These are phyloP conservation scores for Fragaria ananassa DNA, from an alignment of 306 rosid species.

Conservation along the genomic window DNA sequence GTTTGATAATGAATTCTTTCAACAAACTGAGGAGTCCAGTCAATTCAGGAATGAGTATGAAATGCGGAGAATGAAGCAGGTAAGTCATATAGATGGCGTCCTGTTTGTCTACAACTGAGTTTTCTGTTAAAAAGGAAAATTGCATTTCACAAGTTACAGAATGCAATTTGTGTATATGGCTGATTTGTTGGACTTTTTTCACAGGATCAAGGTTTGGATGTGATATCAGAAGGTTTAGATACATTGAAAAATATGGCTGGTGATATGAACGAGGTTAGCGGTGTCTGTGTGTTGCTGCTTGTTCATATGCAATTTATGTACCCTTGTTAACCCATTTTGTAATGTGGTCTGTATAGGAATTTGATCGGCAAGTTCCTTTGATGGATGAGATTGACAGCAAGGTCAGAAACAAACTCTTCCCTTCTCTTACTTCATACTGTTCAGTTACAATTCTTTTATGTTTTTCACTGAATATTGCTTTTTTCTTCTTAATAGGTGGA, in stretches of 20 bases:
- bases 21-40: conserved; percentile 69
- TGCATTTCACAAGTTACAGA: conserved; percentile 3
- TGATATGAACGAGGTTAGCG: conserved; percentile 92
- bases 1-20: conserved; percentile 76
- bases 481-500: conserved; percentile 63
- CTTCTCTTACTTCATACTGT: neutral
- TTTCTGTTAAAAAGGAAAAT: neutral
- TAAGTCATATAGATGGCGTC: conserved; percentile 33
- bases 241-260: conserved; percentile 93
- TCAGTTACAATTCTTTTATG: neutral
- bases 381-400: conserved; percentile 97
- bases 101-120: neutral
- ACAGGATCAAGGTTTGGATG: conserved; percentile 96
- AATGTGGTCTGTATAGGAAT: conserved; percentile 53
- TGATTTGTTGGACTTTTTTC: conserved; percentile 17
- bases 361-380: conserved; percentile 96
- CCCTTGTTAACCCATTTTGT: conserved; percentile 3
- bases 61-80: conserved; percentile 90
- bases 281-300: conserved; percentile 14
- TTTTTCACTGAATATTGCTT: conserved; percentile 4
- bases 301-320: neutral
- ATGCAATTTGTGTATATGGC: neutral
- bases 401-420: conserved; percentile 43
- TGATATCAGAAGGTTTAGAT: conserved; percentile 91
- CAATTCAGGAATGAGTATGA: conserved; percentile 90